Conservation (phyloP, 352 stramenopile species). For the Phytophthora chlamydospora region DNA sequence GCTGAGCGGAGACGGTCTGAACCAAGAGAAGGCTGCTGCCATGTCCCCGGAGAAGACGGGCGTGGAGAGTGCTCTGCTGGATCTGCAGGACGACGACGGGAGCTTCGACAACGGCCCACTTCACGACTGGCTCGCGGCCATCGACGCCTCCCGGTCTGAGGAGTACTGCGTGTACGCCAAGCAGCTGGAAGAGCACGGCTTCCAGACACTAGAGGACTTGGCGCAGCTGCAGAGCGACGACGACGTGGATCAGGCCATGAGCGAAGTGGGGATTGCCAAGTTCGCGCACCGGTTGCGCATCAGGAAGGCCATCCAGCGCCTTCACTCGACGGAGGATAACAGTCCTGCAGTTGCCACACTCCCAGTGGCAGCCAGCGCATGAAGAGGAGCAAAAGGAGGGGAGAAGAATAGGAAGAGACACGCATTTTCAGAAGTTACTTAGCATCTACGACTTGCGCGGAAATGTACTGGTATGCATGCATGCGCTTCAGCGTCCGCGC, state of each 20-base stretch:
- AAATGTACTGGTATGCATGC: slow-evolving; percentile 27
- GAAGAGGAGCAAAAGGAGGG: slow-evolving; percentile 19
- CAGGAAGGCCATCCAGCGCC: slow-evolving; percentile 68
- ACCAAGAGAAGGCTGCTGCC: slow-evolving; percentile 18
- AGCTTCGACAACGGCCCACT: slow-evolving; percentile 33
- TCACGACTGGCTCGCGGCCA: slow-evolving; percentile 57
- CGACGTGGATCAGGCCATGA: slow-evolving; percentile 80
- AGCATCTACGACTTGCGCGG: slow-evolving; percentile 34
- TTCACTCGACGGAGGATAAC: slow-evolving; percentile 33
- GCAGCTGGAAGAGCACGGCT: slow-evolving; percentile 72
- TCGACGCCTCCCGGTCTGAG: slow-evolving; percentile 49
- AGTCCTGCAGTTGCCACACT: slow-evolving; percentile 23
- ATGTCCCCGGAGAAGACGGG: slow-evolving; percentile 49
- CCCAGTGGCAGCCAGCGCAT: slow-evolving; percentile 42
- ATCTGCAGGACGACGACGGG: slow-evolving; percentile 39
- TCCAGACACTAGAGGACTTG: slow-evolving; percentile 59
- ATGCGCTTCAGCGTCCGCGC: slow-evolving; percentile 16
- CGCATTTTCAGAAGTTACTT: slow-evolving; percentile 39
- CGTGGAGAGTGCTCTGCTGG: slow-evolving; percentile 31
- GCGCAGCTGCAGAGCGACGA: slow-evolving; percentile 62
- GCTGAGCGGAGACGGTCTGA: slow-evolving; percentile 59
- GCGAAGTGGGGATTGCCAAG: slow-evolving; percentile 75
- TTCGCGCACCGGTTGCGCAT: slow-evolving; percentile 75
- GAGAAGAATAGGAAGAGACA: slow-evolving; percentile 31
- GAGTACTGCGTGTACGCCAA: slow-evolving; percentile 69